Evolutionary conservation across 306 rosid genomes (phyloP).

Genomic region (Medicago lupulina): DNA sequence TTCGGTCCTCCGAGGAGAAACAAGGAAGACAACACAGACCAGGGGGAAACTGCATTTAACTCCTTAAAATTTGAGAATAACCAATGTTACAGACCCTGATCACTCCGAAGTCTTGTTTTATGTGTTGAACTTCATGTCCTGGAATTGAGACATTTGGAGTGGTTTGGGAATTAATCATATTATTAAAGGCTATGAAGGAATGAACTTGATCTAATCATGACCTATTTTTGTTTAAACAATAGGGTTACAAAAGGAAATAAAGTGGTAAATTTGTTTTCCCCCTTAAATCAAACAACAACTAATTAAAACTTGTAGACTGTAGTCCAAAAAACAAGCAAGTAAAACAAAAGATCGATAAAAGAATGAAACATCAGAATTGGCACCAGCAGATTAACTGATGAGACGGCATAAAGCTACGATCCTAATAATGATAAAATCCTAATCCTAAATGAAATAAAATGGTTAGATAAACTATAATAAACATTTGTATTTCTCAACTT

Average conservation of each 20-base stretch:
- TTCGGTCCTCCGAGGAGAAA: background rate
- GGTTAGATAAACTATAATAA: background rate
- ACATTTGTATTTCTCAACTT: background rate
- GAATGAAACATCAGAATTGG: background rate
- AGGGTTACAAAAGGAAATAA: background rate
- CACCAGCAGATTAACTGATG: background rate
- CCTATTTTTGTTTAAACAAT: constrained; percentile 14
- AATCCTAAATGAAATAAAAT: background rate
- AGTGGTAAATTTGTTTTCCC: background rate
- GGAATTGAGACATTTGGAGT: background rate
- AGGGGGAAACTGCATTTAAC: background rate
- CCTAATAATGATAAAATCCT: background rate
- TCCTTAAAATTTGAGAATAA: background rate
- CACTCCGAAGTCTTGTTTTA: no score
- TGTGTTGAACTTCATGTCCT: background rate
- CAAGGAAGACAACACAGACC: background rate
- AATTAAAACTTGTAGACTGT: background rate
- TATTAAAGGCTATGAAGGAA: constrained; percentile 20
- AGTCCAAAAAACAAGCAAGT: background rate
- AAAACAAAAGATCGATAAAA: constrained; percentile 3
- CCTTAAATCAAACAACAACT: background rate
- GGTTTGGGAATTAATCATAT: constrained; percentile 21
- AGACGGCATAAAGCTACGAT: background rate
- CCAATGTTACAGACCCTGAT: no score
- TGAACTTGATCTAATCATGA: constrained; percentile 9